A percentile compares a stretch with the other conserved stretches of the same genome.
Evolutionary conservation across 1,139 yeast species (phyloP).

Genomic region (Starmera stellimalicola): DNA sequence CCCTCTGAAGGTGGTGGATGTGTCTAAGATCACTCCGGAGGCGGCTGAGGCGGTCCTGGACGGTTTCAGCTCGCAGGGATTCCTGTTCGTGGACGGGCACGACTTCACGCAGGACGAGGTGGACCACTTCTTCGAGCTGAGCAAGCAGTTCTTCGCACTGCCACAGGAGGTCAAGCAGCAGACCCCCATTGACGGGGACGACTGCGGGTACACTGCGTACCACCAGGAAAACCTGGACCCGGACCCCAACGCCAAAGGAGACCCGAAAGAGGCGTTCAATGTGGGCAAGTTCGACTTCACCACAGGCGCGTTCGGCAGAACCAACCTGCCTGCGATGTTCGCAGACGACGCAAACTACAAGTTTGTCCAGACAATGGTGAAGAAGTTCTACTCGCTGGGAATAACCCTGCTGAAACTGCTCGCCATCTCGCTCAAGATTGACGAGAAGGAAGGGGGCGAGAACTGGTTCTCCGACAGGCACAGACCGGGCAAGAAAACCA

Average conservation of each 20-base stretch:
- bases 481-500: conserved; percentile 37
- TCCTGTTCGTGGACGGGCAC: conserved; percentile 66
- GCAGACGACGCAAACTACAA: conserved; percentile 23
- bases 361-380: conserved; percentile 25
- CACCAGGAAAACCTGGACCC: conserved; percentile 55
- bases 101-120: conserved; percentile 52
- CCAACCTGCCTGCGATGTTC: conserved; percentile 36
- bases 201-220: conserved; percentile 54
- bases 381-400: conserved; percentile 30
- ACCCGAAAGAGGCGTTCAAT: conserved; percentile 28
- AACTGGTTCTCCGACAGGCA: conserved; percentile 61
- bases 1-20: conserved; percentile 47
- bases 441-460: conserved; percentile 32
- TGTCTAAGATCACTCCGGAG: conserved; percentile 31
- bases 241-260: conserved; percentile 33
- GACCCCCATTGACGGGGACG: conserved; percentile 39
- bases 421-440: conserved; percentile 52
- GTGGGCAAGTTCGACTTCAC: conserved; percentile 20
- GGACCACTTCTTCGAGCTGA: conserved; percentile 39
- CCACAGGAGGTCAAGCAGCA: conserved; percentile 40
- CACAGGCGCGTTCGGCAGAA: conserved; percentile 25
- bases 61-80: conserved; percentile 66
- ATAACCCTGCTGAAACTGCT: conserved; percentile 34
- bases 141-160: conserved; percentile 46
- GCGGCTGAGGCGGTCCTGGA: conserved; percentile 45